phyloP scores from a whole-genome alignment of 768 basidiomycete genomes.

The Inosperma sp. region DNA sequence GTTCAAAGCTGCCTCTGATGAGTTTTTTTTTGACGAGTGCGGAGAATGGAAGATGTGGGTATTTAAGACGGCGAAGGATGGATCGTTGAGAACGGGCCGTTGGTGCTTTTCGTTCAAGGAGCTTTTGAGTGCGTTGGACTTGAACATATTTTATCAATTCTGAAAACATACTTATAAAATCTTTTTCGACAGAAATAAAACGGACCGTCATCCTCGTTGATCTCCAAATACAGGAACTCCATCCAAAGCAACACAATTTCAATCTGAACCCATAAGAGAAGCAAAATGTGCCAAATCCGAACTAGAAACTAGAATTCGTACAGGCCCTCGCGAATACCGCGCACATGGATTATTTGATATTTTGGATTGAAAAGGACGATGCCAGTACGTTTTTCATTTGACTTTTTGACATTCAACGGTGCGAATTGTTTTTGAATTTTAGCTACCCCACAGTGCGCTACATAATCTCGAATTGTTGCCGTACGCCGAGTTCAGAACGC shows the following conservation, averaged over 20 bases:
- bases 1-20: conserved; percentile 38
- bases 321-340: conserved; percentile 93
- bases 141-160: too few species aligned
- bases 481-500: conserved; percentile 67
- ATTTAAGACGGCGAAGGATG: too few species aligned
- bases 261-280: too few species aligned
- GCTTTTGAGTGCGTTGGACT: too few species aligned
- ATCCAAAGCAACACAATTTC: conserved; percentile 41
- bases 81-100: too few species aligned
- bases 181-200: too few species aligned
- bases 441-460: conserved; percentile 86
- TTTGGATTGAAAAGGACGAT: conserved; percentile 90
- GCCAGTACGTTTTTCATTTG: conserved; percentile 55
- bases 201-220: too few species aligned
- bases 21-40: conserved; percentile 57
- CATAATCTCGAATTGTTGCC: conserved; percentile 84
- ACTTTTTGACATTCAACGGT: conserved; percentile 8
- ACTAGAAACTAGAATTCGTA: conserved; percentile 85
- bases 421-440: conserved; percentile 13
- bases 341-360: conserved; percentile 81
- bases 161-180: too few species aligned
- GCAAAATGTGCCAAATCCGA: conserved; percentile 76
- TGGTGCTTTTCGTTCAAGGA: too few species aligned
- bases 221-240: conserved; percentile 14
- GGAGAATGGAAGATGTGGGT: conserved; percentile 53